Base-by-base conservation (phyloP, 345 rosid genomes). In the Gynandropsis gynandra region DNA sequence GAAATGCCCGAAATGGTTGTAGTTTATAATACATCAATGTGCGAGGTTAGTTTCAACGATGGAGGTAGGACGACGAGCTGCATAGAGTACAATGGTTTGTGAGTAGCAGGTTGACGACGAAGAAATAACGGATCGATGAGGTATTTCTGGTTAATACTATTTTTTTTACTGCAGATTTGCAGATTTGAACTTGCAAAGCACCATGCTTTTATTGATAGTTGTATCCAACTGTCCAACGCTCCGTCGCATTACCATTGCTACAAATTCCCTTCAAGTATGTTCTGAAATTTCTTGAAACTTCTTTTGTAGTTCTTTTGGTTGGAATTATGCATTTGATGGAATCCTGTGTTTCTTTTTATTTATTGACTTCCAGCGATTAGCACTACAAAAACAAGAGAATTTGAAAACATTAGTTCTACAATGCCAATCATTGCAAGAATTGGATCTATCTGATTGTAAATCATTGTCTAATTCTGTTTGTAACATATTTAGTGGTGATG, bases 391-490 rank as follows among this genome's bases (percentile, higher is more conserved):
- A 73, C 97, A 88, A 55, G 99, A 87, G 71, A 87, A 87, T 70
- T 72, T 92, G 50, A 76, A 90, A 51, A 70, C 83, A 31, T 67
- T 92, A 63, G 64, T 76, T 42, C 76, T 92, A 54, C 89, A 78
- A 39, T 92, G 99, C 72, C 90, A 74, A 31, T 62, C 64, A 52
- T 69, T 92, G 80, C 90, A 76, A 78, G 99, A 92, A 74, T 87
- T 92, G 66, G 99, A 92, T 64, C 95, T 92, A 39, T 79, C 94
- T 50, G 99, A 88, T 62, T 92, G 99, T 65, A 95, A 80, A 75
- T 85, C 97, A 18, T 69, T 92, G 69, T 80, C 95, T 15, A 79
- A 88, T 74, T 73, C 83, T 40, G 72, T 87, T 38, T 92, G 97
- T 69, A 74, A 81, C 47, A 82, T 83, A 52, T 92, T 92, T 63